Evolutionary conservation across 2,329 filamentous ascomycete species (phyloP), one percentile per base, ranked within the genome.

Genomic region (Incumbomyces delicatus): DNA sequence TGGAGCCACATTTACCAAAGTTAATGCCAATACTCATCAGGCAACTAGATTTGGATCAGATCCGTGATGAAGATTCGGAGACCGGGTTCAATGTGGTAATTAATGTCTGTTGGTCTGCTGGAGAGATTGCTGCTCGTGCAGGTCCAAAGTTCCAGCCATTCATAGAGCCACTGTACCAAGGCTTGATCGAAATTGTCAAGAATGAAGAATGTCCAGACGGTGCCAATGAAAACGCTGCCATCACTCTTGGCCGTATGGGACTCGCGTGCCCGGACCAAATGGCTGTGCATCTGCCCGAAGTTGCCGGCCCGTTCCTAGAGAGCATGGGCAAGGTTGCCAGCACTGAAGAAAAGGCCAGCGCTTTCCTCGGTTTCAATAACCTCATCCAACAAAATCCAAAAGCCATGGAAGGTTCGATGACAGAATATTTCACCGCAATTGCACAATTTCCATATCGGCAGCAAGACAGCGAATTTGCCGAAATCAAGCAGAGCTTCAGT

Each of bases 91-190:
- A 88, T 50, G 89, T 96, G 27, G 81, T 96, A 50, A 98, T 96
- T 75, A 98, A 98, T 62, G 90, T 92, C 17, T 96, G 90, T 69
- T 98, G 92, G 92, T 94, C 89, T 6, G 82, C 81, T 18, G 92
- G 92, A 35, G 92, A 98, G 69, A 92, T 96, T 51, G 80, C 88
- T 13, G 81, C 95, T 64, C 81, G 87, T 61, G 78, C 81, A 55
- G 70, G 73, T 27, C 79, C 76, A 45, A 75, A 75, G 1, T 45
- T 58, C n/a, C 39, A 50, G 12, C 83, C 83, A 1, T 95, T 84
- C 61, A 77, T 88, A 8, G 80, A 85, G 17, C 78, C 84, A 51
- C 71, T 98, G 13, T 80, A 94, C 49, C 76, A 83, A 51, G 80
- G 84, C 33, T 78, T 94, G 22, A 77, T 87, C 33, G 78, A 83